Percentiles rank a stretch among this genome's conserved stretches.
Evolutionary conservation across 2,329 filamentous ascomycete species (phyloP).

Genomic region (Fusarium caatingaense): DNA sequence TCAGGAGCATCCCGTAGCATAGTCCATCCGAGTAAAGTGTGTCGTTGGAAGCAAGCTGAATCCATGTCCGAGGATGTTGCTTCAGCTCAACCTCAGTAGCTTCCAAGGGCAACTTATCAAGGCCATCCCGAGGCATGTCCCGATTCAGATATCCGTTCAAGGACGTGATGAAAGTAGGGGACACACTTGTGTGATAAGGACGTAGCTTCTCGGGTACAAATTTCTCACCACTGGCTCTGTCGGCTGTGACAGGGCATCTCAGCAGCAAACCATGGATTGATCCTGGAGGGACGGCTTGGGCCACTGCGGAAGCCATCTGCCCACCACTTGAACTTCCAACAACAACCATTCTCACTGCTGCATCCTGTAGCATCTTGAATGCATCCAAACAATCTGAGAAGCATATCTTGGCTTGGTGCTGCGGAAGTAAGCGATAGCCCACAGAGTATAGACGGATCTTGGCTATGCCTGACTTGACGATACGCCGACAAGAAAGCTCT

Average conservation of each 20-base stretch:
- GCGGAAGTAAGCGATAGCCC: conserved; percentile 59
- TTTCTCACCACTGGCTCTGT: conserved; percentile 53
- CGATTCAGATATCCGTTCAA: conserved; percentile 50
- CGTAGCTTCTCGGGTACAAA: conserved; percentile 54
- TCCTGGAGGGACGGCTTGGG: conserved; percentile 47
- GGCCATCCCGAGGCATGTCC: conserved; percentile 54
- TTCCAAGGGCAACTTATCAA: conserved; percentile 57
- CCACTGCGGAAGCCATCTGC: conserved; percentile 59
- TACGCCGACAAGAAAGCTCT: conserved; percentile 59
- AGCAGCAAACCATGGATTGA: conserved; percentile 56
- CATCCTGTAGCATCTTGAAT: conserved; percentile 41
- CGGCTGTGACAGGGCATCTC: conserved; percentile 61
- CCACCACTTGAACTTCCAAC: conserved; percentile 62
- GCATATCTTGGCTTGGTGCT: conserved; percentile 53
- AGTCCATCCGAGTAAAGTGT: conserved; percentile 63
- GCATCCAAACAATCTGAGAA: conserved; percentile 57
- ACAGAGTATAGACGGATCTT: conserved; percentile 56
- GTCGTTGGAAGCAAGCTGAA: conserved; percentile 64
- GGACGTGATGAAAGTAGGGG: conserved; percentile 53
- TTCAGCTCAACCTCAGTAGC: conserved; percentile 45
- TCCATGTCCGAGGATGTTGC: conserved; percentile 57
- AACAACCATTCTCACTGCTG: conserved; percentile 48
- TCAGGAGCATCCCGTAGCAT: conserved; percentile 60
- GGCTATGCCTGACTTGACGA: conserved; percentile 49
- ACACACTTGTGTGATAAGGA: conserved; percentile 54